A percentile compares a stretch with the other conserved stretches of the same genome.
phyloP scores from a whole-genome alignment of 495 filamentous ascomycete genomes.

The Corynascus novoguineensis region DNA sequence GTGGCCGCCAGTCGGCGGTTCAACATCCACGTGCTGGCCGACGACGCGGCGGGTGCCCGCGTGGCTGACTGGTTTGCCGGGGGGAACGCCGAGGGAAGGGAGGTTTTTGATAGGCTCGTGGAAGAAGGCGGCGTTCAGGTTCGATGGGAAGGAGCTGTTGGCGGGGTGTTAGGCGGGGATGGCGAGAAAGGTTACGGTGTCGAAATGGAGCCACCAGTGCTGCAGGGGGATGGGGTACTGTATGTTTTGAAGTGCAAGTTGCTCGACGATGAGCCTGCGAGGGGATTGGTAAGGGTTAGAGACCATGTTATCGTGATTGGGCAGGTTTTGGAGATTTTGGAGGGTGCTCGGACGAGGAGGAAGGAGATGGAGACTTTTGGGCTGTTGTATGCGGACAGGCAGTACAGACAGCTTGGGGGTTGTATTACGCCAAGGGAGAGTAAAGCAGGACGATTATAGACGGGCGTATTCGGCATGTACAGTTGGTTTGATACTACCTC shows the following conservation, averaged over 20 bases:
- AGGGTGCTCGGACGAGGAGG: slow-evolving; percentile 18
- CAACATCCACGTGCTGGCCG: slow-evolving; percentile 46
- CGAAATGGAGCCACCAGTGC: slow-evolving; percentile 22
- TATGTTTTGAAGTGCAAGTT: slow-evolving; percentile 40
- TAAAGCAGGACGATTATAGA: slow-evolving; percentile 2
- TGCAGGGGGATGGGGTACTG: slow-evolving; percentile 37
- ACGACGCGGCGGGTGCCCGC: slow-evolving; percentile 35
- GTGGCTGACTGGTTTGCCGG: slow-evolving; percentile 42
- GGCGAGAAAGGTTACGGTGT: neutral
- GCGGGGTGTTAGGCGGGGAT: neutral
- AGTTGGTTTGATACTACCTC: neutral
- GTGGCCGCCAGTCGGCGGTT: slow-evolving; percentile 42
- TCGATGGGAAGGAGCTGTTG: neutral
- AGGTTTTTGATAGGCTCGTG: slow-evolving; percentile 29
- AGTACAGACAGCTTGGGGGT: slow-evolving; percentile 36
- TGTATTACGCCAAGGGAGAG: slow-evolving; percentile 19
- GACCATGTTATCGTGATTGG: slow-evolving; percentile 55
- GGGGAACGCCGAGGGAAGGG: slow-evolving; percentile 28
- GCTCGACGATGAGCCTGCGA: slow-evolving; percentile 25
- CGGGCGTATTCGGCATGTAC: neutral
- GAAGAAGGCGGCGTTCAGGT: slow-evolving; percentile 15
- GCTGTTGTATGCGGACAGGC: slow-evolving; percentile 40
- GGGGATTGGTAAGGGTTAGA: slow-evolving; percentile 39
- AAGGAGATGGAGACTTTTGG: slow-evolving; percentile 26
- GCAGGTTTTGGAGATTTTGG: slow-evolving; percentile 42